Evolutionary conservation across 1,284 basidiomycete species (phyloP).

Genomic region (Trichosporon faecale): DNA sequence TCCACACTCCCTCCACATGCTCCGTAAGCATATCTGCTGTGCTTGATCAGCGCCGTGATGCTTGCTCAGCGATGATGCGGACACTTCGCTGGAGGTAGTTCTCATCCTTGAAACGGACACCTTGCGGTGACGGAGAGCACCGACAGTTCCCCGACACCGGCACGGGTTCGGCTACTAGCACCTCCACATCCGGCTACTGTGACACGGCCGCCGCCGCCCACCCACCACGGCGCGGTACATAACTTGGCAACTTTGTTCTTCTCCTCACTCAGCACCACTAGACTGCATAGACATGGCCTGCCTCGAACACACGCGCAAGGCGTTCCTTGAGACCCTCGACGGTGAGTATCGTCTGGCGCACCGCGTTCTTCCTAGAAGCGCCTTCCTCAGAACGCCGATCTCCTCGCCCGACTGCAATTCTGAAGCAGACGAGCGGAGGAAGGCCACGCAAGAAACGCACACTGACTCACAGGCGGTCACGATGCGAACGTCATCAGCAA

Average conservation of each 20-base stretch:
- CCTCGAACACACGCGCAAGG: slow-evolving; percentile 17
- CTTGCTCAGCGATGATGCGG: too few species aligned
- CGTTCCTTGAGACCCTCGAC: slow-evolving; percentile 2
- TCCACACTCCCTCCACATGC: neutral
- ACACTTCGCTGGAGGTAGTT: neutral
- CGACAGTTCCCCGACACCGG: neutral
- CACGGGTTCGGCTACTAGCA: neutral
- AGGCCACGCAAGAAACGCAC: too few species aligned
- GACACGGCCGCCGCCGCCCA: neutral
- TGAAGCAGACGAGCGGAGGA: too few species aligned
- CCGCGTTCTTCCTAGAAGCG: too few species aligned
- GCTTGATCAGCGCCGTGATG: too few species aligned
- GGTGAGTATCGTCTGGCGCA: neutral
- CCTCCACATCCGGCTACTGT: neutral
- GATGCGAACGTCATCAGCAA: slow-evolving; percentile 13
- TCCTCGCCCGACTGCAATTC: too few species aligned
- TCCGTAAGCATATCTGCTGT: neutral
- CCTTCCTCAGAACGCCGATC: too few species aligned
- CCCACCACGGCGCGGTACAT: neutral
- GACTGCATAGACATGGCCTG: slow-evolving; percentile 17
- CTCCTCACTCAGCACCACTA: neutral
- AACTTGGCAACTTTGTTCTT: too few species aligned
- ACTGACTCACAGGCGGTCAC: slow-evolving; percentile 16
- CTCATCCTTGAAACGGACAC: neutral
- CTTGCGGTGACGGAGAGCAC: neutral